These are phyloP conservation scores for Lolium multiflorum DNA, from an alignment of 176 grass and related monocot genomes.

Conservation along the genomic window DNA sequence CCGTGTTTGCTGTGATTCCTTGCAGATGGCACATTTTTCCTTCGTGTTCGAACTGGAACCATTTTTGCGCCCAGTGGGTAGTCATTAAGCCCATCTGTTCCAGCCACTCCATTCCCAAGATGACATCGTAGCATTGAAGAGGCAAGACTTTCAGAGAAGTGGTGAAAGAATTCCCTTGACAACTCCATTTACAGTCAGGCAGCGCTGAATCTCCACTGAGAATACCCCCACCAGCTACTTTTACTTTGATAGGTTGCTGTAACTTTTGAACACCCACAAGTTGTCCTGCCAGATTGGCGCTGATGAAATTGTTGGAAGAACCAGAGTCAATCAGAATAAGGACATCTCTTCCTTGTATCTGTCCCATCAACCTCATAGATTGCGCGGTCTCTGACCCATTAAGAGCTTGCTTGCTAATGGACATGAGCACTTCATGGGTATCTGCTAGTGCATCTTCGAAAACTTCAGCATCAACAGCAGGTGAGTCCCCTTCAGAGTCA, in stretches of 20 bases:
- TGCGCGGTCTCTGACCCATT: accelerated
- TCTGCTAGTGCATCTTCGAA: not conserved
- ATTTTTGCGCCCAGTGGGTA: no score
- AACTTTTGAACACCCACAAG: accelerated
- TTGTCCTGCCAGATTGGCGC: accelerated
- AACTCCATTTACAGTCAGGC: not conserved
- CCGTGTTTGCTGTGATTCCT: no score
- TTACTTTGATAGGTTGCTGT: not conserved
- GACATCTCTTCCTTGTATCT: not conserved
- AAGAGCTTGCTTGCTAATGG: not conserved
- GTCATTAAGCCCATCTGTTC: no score
- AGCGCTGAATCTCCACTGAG: not conserved
- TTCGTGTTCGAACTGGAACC: no score
- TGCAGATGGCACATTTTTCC: no score
- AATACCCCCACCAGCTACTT: not conserved
- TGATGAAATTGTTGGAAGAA: not conserved
- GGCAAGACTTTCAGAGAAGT: not conserved
- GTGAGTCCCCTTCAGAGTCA: not conserved
- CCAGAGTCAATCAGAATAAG: not conserved
- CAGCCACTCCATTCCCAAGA: no score
- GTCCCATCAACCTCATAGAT: not conserved
- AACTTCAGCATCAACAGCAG: not conserved
- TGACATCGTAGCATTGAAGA: no score
- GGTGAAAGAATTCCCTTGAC: not conserved
- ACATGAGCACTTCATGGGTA: not conserved